Conservation (phyloP, 139 green algal species). For the Bryopsis sp. region DNA sequence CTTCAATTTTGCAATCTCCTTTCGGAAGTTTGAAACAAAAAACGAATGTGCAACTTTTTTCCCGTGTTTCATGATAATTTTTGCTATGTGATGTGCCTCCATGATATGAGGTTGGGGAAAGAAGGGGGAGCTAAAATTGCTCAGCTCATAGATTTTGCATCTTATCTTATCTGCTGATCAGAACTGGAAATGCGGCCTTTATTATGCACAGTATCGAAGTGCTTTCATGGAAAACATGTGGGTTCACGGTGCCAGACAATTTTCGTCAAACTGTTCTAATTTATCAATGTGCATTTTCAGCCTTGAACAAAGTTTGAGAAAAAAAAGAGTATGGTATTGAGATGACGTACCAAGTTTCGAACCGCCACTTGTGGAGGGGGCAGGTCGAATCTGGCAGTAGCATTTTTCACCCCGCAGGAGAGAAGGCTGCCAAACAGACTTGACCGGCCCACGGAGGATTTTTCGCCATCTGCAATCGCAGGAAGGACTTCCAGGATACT, state of each 20-base stretch:
- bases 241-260: background rate
- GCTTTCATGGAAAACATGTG: background rate
- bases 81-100: too few species aligned
- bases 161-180: background rate
- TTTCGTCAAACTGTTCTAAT: background rate
- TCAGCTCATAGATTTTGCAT: too few species aligned
- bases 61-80: too few species aligned
- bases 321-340: slow-evolving; percentile 6
- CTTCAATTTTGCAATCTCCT: too few species aligned
- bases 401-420: slow-evolving; percentile 76
- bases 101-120: too few species aligned
- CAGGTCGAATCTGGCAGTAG: slow-evolving; percentile 68
- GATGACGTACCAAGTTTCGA: slow-evolving; percentile 61
- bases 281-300: background rate
- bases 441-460: too few species aligned
- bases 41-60: background rate
- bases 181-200: background rate
- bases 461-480: too few species aligned
- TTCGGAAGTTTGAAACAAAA: background rate
- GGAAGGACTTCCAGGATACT: too few species aligned
- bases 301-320: background rate
- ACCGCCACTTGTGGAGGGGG: slow-evolving; percentile 74
- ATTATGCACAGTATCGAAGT: background rate
- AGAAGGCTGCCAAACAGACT: slow-evolving; percentile 63
- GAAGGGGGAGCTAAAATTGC: too few species aligned